Conservation (phyloP, 2,329 filamentous ascomycete species). For the Aspergillus phoenicis region DNA sequence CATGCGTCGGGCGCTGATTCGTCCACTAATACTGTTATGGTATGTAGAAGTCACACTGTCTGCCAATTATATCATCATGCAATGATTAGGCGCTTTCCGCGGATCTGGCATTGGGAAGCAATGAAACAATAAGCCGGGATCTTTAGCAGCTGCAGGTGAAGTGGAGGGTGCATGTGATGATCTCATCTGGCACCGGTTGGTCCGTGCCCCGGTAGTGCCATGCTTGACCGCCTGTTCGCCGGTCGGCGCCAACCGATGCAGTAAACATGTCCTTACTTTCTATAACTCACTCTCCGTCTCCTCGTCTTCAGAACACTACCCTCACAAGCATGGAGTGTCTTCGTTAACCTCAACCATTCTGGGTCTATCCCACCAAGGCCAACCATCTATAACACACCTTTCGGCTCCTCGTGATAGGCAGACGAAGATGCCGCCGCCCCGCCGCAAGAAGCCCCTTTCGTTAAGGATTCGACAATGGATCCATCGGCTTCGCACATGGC, state of each 20-base stretch:
- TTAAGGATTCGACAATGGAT: not conserved
- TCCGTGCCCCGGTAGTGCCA: not conserved
- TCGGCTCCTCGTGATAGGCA: not conserved
- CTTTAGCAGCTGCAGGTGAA: too few species aligned
- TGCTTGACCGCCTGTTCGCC: not conserved
- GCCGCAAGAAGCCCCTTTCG: not conserved
- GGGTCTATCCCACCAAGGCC: not conserved
- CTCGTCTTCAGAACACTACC: not conserved
- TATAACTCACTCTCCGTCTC: not conserved
- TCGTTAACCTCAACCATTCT: not conserved
- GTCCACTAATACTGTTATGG: too few species aligned
- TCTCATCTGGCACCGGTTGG: not conserved
- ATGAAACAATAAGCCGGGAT: too few species aligned
- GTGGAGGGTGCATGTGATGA: not conserved
- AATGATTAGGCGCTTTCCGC: too few species aligned
- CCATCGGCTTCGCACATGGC: constrained; percentile 18
- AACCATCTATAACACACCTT: not conserved
- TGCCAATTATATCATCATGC: not conserved
- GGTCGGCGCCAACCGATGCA: not conserved
- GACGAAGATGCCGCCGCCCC: not conserved
- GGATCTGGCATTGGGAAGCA: too few species aligned
- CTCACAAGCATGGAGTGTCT: not conserved
- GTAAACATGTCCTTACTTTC: constrained; percentile 1
- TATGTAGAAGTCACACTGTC: too few species aligned
- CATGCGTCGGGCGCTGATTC: too few species aligned